Evolutionary conservation across 148 eudicot genomes (phyloP).

Genomic region (Vaccinium vitisidaea): DNA sequence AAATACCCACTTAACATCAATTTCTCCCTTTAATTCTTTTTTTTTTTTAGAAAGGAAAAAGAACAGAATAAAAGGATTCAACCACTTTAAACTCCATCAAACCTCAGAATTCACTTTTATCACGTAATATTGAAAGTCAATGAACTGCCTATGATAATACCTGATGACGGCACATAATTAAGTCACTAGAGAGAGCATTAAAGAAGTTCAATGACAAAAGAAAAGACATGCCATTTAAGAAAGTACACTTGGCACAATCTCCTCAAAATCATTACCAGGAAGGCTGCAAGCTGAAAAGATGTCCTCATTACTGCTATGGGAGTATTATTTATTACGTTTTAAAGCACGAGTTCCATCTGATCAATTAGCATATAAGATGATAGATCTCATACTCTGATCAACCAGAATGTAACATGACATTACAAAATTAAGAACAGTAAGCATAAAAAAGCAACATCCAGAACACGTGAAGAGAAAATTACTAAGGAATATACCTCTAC

Average conservation of each 20-base stretch:
- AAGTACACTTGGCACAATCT: background rate
- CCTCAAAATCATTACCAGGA: background rate
- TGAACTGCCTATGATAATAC: background rate
- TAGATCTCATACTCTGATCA: background rate
- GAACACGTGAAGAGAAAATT: background rate
- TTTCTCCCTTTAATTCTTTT: background rate
- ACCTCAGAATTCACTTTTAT: background rate
- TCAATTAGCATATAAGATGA: background rate
- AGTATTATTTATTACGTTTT: background rate
- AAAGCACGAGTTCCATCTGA: background rate
- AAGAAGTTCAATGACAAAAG: background rate
- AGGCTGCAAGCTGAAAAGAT: background rate
- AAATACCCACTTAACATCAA: background rate
- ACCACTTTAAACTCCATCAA: background rate
- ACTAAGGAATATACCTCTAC: conserved; percentile 43
- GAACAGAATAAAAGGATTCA: background rate
- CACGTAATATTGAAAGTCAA: background rate
- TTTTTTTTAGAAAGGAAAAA: background rate
- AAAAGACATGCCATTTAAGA: background rate
- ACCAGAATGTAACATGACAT: background rate
- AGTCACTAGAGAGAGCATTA: background rate
- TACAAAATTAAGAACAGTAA: background rate
- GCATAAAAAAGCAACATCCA: background rate
- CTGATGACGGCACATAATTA: background rate
- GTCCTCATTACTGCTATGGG: background rate